Evolutionary conservation across 805 yeast species (phyloP).

Genomic region (Kurtzmaniella fragi): DNA sequence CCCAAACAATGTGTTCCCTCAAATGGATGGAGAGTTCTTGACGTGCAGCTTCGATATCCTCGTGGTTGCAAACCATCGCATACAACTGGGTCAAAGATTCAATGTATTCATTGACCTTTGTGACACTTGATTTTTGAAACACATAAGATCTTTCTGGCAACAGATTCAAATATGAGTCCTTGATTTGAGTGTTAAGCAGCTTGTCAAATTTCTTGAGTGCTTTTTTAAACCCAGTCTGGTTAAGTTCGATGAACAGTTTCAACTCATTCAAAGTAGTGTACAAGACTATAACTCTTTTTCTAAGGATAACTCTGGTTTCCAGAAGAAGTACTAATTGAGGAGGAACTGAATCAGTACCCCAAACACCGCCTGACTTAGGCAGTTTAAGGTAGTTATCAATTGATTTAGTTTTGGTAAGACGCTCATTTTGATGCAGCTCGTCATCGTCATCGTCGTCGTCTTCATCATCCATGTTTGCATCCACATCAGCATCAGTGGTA

Average conservation of each 20-base stretch:
- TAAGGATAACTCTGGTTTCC: slow-evolving; percentile 46
- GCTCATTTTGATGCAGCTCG: slow-evolving; percentile 8
- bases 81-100: slow-evolving; percentile 27
- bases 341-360: slow-evolving; percentile 24
- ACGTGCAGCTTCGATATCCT: slow-evolving; percentile 41
- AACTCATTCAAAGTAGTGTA: slow-evolving; percentile 45
- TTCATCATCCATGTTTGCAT: slow-evolving; percentile 24
- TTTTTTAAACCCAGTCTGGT: slow-evolving; percentile 49
- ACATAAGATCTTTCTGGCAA: slow-evolving; percentile 38
- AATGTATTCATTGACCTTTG: slow-evolving; percentile 26
- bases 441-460: slow-evolving; percentile 26
- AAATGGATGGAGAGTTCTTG: slow-evolving; percentile 53
- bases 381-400: slow-evolving; percentile 34
- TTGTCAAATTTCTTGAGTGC: slow-evolving; percentile 52
- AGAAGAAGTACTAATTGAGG: slow-evolving; percentile 34
- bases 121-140: slow-evolving; percentile 30
- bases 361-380: slow-evolving; percentile 28
- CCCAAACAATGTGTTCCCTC: slow-evolving; percentile 54
- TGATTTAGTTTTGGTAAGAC: slow-evolving; percentile 13
- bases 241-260: slow-evolving; percentile 47
- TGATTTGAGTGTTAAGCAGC: slow-evolving; percentile 39
- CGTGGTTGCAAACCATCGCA: slow-evolving; percentile 36
- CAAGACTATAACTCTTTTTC: slow-evolving; percentile 41
- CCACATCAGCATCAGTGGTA: slow-evolving; percentile 32
- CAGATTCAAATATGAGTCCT: slow-evolving; percentile 41